Evolutionary conservation across 2,329 filamentous ascomycete genomes (phyloP).

Genomic region (Kalaharituber pfeilii): DNA sequence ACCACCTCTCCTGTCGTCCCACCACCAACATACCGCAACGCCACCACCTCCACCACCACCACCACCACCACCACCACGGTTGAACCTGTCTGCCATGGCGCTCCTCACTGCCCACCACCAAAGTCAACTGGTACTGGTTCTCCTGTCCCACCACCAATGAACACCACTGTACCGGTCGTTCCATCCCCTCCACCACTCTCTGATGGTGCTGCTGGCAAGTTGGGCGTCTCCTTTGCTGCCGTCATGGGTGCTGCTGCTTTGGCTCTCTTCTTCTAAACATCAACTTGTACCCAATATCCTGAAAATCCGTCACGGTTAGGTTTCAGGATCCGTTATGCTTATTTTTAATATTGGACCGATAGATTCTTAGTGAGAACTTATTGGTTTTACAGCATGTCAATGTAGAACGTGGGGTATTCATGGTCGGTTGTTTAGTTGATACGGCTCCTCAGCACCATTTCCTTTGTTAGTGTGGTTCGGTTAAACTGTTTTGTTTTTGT

Average conservation of each 20-base stretch:
- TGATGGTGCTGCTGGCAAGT: conserved; percentile 11
- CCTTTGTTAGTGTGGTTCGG: neutral
- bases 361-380: neutral
- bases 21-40: neutral
- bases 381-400: neutral
- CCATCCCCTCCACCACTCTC: conserved; percentile 5
- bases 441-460: neutral
- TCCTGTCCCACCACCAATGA: conserved; percentile 6
- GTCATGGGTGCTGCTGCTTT: conserved; percentile 12
- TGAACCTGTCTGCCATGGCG: neutral
- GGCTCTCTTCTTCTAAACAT: conserved; percentile 10
- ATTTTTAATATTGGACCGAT: neutral
- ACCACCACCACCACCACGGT: neutral
- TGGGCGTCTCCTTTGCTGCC: conserved; percentile 16
- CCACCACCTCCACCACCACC: neutral
- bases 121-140: conserved; percentile 7
- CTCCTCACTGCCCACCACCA: neutral
- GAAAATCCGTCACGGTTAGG: neutral
- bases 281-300: neutral
- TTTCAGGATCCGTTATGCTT: neutral
- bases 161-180: conserved; percentile 11
- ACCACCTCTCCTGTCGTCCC: neutral
- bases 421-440: neutral
- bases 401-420: neutral
- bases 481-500: neutral